Evolutionary conservation across 306 rosid genomes (phyloP), one percentile per base, ranked within the genome.

Genomic region (Ziziphus jujuba): DNA sequence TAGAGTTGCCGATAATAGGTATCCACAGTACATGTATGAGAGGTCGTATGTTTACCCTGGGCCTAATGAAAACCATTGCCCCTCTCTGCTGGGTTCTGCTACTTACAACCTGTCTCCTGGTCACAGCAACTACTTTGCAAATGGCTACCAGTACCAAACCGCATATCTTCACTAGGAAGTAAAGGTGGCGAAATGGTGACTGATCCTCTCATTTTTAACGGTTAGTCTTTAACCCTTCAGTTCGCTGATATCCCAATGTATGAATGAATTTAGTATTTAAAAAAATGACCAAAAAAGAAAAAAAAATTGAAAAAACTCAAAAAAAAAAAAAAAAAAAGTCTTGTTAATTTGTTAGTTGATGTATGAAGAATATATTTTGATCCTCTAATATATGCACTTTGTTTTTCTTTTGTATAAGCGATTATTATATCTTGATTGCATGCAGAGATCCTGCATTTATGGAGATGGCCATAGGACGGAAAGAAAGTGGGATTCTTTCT

Each of bases 101-200:
- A 66, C 88, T 2, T 93, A 93, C 80, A 88, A 76, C 76, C 16
- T 92, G 78, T 63, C 96, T 66, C 90, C 87, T n/a, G 82, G 73
- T 66, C 96, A 82, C 68, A 91, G 86, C 66, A 90, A 83, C 88
- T 90, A 93, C 95, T 88, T 86, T 23, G 93, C 93, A 72, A 90
- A 85, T 65, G 91, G 90, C 61, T 93, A 90, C 74, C 97, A 93
- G 83, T 90, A 93, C 58, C 98, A 93, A 78, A 79, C 98, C 33
- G 78, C 98, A 24, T 93, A 88, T 78, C 96, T 90, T 77, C 96
- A 90, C 91, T 93, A 89, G 77, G 61, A 68, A 75, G 71, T 75
- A 33, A 82, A 74, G 73, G 81, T 69, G 86, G 78, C 78, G 40
- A 81, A 76, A 81, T 61, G 76, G 81, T 78, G 82, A 82, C 80